Evolutionary conservation across 2,329 filamentous ascomycete species (phyloP).

Genomic region (Lachnellula arida): DNA sequence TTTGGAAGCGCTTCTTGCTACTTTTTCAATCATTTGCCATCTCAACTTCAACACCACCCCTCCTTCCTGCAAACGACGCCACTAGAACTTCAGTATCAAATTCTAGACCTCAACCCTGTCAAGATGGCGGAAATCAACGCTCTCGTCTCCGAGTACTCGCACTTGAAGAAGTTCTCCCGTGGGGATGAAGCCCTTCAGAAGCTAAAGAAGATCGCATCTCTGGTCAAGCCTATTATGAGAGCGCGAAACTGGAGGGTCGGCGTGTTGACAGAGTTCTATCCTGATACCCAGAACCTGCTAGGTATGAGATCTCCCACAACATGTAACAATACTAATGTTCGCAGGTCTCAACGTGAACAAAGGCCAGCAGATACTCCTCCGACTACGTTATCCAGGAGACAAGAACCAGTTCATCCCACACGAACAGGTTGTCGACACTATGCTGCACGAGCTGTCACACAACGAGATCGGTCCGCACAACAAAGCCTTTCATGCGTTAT

Average conservation of each 20-base stretch:
- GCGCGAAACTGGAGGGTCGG: constrained; percentile 76
- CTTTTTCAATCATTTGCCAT: too few relatives aligned
- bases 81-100: too few relatives aligned
- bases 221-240: constrained; percentile 94
- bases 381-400: constrained; percentile 73
- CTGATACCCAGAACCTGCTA: constrained; percentile 65
- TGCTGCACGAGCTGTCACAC: constrained; percentile 92
- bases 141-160: constrained; percentile 46
- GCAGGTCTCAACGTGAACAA: constrained; percentile 70
- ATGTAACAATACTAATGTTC: neutral
- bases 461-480: constrained; percentile 82
- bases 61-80: too few relatives aligned
- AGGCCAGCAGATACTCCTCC: constrained; percentile 75
- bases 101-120: neutral
- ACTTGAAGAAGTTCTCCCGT: constrained; percentile 44
- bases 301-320: constrained; percentile 41
- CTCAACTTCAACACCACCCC: too few relatives aligned
- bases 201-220: constrained; percentile 75
- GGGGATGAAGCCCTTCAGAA: constrained; percentile 51
- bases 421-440: constrained; percentile 79
- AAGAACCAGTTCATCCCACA: constrained; percentile 71
- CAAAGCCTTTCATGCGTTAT: constrained; percentile 74
- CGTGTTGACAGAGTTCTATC: constrained; percentile 80
- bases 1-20: too few relatives aligned
- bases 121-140: constrained; percentile 37